Conservation (phyloP, 2,329 filamentous ascomycete genomes). For the Penicillium sp. region DNA sequence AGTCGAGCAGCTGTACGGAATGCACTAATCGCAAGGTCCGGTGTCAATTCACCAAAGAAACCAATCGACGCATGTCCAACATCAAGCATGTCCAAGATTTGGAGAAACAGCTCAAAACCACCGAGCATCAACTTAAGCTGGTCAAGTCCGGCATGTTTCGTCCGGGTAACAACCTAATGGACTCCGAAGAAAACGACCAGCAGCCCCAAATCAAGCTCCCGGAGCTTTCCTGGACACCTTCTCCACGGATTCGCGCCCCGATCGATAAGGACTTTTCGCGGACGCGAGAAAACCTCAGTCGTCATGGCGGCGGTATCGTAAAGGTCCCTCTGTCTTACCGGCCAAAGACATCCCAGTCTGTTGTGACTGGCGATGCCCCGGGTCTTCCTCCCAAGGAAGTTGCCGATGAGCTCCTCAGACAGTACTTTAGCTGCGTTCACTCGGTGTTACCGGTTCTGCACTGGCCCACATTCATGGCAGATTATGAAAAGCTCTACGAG, state of each 20-base stretch:
- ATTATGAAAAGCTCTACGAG: constrained; percentile 72
- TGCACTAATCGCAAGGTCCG: constrained; percentile 95
- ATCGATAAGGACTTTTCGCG: constrained; percentile 62
- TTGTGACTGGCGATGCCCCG: constrained; percentile 53
- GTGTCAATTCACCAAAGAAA: constrained; percentile 98
- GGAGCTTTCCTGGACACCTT: constrained; percentile 41
- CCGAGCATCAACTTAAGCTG: constrained; percentile 72
- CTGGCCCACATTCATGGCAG: constrained; percentile 73
- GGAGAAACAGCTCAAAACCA: constrained; percentile 77
- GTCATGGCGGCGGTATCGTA: constrained; percentile 70
- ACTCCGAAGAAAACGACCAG: constrained; percentile 37
- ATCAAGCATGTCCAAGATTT: constrained; percentile 99
- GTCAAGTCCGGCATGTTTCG: constrained; percentile 60
- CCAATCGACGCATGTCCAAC: constrained; percentile 95
- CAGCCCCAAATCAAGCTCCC: constrained; percentile 55
- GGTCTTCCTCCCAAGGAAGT: constrained; percentile 64
- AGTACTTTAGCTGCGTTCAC: constrained; percentile 73
- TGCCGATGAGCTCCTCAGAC: constrained; percentile 65
- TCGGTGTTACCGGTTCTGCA: constrained; percentile 78
- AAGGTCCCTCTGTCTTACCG: constrained; percentile 67
- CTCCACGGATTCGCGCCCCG: constrained; percentile 61
- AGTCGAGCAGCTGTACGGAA: constrained; percentile 92
- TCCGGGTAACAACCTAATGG: constrained; percentile 40
- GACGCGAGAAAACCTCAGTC: constrained; percentile 66
- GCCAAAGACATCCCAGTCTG: constrained; percentile 45